Evolutionary conservation across 345 rosid genomes (phyloP).

Genomic region (Eutrema heterophyllum): DNA sequence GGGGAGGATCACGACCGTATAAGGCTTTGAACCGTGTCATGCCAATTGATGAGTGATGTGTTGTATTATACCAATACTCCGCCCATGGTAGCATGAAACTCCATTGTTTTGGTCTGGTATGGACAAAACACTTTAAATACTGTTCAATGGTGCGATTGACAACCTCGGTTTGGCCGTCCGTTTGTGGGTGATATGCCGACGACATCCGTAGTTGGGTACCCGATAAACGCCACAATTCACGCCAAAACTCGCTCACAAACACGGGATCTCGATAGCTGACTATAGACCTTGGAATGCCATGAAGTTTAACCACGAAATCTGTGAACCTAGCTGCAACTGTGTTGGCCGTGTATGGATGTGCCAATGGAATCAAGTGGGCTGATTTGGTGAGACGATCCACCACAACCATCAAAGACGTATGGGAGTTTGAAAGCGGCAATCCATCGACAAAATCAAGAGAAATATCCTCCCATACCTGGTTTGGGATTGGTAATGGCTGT

Average conservation of each 20-base stretch:
- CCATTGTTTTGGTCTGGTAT: background rate
- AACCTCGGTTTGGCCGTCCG: background rate
- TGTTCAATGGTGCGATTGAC: background rate
- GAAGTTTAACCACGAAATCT: background rate
- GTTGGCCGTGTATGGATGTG: background rate
- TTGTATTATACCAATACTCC: background rate
- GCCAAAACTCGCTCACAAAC: background rate
- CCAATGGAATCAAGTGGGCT: background rate
- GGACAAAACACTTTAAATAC: too few species aligned
- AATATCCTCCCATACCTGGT: background rate
- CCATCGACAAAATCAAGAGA: background rate
- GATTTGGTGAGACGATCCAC: background rate
- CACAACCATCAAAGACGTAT: background rate
- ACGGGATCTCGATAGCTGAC: background rate
- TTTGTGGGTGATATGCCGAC: background rate
- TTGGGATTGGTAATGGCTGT: background rate
- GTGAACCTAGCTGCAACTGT: background rate
- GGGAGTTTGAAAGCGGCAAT: rapidly evolving
- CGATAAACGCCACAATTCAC: background rate
- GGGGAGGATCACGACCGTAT: too few species aligned
- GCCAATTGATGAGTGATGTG: background rate
- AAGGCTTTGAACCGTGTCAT: background rate
- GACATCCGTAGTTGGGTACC: background rate
- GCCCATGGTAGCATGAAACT: background rate
- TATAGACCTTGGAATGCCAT: background rate